Evolutionary conservation across 1,284 basidiomycete species (phyloP).

Genomic region (Papiliotrema fonsecae): DNA sequence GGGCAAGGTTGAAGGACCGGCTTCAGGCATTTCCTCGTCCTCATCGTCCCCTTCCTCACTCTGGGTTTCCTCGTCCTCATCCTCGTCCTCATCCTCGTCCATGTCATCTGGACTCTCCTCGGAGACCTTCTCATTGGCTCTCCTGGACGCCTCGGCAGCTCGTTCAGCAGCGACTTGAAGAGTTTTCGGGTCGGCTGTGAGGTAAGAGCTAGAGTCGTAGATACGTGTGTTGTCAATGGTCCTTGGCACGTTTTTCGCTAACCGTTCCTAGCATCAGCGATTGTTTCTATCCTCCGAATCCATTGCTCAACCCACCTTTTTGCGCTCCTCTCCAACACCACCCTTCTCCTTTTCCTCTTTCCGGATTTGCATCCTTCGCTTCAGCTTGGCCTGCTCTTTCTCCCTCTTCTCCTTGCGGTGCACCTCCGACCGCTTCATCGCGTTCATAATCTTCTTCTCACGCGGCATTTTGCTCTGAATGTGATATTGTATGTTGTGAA

Average conservation of each 20-base stretch:
- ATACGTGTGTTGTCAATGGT: conserved; percentile 93
- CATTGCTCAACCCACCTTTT: conserved; percentile 20
- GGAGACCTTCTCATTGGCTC: conserved; percentile 25
- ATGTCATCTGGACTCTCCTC: conserved; percentile 24
- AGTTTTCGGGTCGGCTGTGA: conserved; percentile 62
- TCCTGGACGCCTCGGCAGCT: conserved; percentile 33
- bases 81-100: conserved; percentile 15
- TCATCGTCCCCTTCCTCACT: conserved; percentile 26
- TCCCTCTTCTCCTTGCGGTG: conserved; percentile 69
- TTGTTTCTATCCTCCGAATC: neutral
- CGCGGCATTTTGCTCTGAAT: conserved; percentile 29
- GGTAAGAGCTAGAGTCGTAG: conserved; percentile 72
- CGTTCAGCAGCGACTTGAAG: conserved; percentile 34
- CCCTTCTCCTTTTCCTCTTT: conserved; percentile 39
- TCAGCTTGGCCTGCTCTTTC: conserved; percentile 75
- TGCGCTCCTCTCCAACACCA: conserved; percentile 37
- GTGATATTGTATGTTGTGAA: neutral
- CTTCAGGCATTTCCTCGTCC: conserved; percentile 40
- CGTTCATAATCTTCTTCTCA: conserved; percentile 65
- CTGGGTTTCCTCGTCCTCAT: conserved; percentile 10
- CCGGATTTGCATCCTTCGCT: conserved; percentile 62
- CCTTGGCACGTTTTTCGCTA: conserved; percentile 76
- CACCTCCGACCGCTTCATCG: conserved; percentile 73
- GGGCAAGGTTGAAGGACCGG: conserved; percentile 50
- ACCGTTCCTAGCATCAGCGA: conserved; percentile 60